A percentile compares a stretch with the other conserved stretches of the same genome.
phyloP scores from a whole-genome alignment of 805 yeast species.

The Candida germanica region DNA sequence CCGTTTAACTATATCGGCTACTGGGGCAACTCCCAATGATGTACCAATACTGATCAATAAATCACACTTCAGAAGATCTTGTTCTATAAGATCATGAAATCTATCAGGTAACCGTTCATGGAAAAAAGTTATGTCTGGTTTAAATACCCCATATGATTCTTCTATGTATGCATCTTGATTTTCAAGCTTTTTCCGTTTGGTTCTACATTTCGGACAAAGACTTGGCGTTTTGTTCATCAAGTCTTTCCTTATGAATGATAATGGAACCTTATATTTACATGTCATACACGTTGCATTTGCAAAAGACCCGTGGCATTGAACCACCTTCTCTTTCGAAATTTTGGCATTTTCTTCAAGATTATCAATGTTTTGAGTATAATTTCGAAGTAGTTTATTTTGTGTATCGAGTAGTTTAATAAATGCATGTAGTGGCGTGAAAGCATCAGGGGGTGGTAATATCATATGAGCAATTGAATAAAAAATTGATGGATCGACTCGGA shows the following conservation, averaged over 20 bases:
- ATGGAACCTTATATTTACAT: constrained; percentile 56
- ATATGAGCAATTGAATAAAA: constrained; percentile 44
- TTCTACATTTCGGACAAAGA: constrained; percentile 47
- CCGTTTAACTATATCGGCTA: constrained; percentile 36
- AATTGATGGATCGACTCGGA: constrained; percentile 35
- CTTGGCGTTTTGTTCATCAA: constrained; percentile 51
- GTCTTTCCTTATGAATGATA: constrained; percentile 45
- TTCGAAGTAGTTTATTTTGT: constrained; percentile 36
- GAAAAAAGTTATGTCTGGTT: constrained; percentile 86
- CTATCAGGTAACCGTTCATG: constrained; percentile 62
- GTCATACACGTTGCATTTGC: constrained; percentile 72
- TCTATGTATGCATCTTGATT: constrained; percentile 24
- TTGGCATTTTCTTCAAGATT: constrained; percentile 48
- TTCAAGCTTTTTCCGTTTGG: constrained; percentile 17
- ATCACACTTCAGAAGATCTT: constrained; percentile 70
- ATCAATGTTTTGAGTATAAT: constrained; percentile 46
- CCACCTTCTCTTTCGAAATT: constrained; percentile 50
- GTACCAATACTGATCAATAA: constrained; percentile 82
- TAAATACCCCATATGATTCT: constrained; percentile 53
- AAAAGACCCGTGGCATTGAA: constrained; percentile 85
- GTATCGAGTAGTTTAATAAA: constrained; percentile 36
- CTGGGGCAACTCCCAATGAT: constrained; percentile 64
- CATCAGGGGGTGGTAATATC: constrained; percentile 40
- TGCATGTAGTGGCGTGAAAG: constrained; percentile 37
- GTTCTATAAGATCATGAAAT: constrained; percentile 29